phyloP scores from a whole-genome alignment of 495 filamentous ascomycete genomes.

The Lophium mytilinum region DNA sequence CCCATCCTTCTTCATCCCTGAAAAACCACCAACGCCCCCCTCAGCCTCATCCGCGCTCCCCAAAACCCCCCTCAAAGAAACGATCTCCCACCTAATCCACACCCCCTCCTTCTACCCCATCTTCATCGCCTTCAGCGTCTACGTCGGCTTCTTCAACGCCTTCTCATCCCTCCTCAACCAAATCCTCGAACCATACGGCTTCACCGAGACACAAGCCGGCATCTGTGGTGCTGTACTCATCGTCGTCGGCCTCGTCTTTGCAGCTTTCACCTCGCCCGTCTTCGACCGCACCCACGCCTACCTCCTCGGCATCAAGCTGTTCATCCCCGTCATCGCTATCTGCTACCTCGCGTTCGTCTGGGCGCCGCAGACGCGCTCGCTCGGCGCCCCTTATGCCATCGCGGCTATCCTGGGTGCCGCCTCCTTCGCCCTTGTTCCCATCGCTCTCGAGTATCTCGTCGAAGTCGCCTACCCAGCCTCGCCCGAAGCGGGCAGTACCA shows the following conservation, averaged over 20 bases:
- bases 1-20: slow-evolving; percentile 80
- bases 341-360: slow-evolving; percentile 73
- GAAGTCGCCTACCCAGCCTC: slow-evolving; percentile 80
- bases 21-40: slow-evolving; percentile 62
- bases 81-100: slow-evolving; percentile 19
- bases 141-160: slow-evolving; percentile 81
- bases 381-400: slow-evolving; percentile 66
- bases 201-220: slow-evolving; percentile 71
- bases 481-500: slow-evolving; percentile 75
- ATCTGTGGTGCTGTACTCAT: slow-evolving; percentile 89
- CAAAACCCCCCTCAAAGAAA: slow-evolving; percentile 49
- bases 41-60: slow-evolving; percentile 37
- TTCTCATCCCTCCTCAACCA: slow-evolving; percentile 84
- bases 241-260: slow-evolving; percentile 67
- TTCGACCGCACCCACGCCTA: slow-evolving; percentile 79
- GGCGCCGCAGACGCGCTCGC: slow-evolving; percentile 59
- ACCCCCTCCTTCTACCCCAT: slow-evolving; percentile 68
- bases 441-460: slow-evolving; percentile 78
- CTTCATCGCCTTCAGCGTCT: slow-evolving; percentile 21
- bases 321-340: slow-evolving; percentile 66
- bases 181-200: slow-evolving; percentile 76
- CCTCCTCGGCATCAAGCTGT: slow-evolving; percentile 62
- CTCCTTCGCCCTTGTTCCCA: slow-evolving; percentile 71
- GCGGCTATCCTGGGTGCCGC: slow-evolving; percentile 63
- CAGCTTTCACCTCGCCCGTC: slow-evolving; percentile 70